Conservation (phyloP, 441 rosid genomes). For the Mallotus japonicus region DNA sequence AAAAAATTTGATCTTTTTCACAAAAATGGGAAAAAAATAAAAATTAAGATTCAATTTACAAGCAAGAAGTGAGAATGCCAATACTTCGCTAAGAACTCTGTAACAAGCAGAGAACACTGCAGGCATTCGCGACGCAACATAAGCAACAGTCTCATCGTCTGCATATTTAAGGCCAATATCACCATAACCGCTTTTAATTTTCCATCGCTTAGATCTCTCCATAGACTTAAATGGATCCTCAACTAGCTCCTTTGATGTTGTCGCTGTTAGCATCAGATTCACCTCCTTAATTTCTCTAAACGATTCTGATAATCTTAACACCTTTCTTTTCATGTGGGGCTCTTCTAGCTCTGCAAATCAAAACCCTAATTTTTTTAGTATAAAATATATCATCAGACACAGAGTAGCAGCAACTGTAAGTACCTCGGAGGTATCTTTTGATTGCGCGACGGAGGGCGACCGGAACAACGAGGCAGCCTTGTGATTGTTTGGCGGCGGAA, state of each 20-base stretch:
- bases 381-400: neutral
- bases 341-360: conserved; percentile 56
- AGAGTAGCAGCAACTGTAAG: neutral
- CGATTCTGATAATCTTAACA: conserved; percentile 61
- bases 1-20: neutral
- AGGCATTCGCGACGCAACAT: conserved; percentile 94
- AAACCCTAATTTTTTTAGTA: neutral
- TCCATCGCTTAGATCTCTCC: conserved; percentile 77
- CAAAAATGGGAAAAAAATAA: neutral
- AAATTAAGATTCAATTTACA: neutral
- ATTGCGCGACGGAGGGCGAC: conserved; percentile 89
- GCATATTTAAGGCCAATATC: conserved; percentile 72
- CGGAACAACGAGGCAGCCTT: conserved; percentile 64
- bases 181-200: conserved; percentile 75
- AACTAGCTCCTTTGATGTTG: conserved; percentile 62
- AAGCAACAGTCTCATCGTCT: conserved; percentile 83
- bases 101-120: conserved; percentile 82
- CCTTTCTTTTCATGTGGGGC: conserved; percentile 79
- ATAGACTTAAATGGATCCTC: conserved; percentile 77
- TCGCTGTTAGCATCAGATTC: conserved; percentile 46
- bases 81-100: conserved; percentile 75
- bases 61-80: neutral
- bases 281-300: conserved; percentile 64
- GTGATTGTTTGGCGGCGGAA: conserved; percentile 67
- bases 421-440: conserved; percentile 71